Evolutionary conservation across 169 alveolate species (phyloP).

Genomic region (Perkinsus chesapeaki): DNA sequence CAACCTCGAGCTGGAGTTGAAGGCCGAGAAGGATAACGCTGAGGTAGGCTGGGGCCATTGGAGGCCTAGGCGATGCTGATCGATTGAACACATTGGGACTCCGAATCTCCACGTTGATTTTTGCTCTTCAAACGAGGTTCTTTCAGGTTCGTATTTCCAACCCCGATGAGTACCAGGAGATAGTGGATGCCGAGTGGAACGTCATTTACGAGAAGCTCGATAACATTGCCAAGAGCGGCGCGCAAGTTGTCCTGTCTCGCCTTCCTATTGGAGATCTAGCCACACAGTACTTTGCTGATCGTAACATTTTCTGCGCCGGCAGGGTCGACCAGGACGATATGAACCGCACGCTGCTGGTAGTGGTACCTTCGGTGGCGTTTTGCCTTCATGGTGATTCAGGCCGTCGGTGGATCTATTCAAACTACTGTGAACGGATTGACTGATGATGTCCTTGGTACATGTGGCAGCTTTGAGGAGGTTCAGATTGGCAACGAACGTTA

Average conservation of each 20-base stretch:
- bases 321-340: constrained; percentile 92
- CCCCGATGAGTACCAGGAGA: constrained; percentile 84
- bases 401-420: constrained; percentile 91
- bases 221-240: constrained; percentile 81
- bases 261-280: constrained; percentile 98
- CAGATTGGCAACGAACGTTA: constrained; percentile 95
- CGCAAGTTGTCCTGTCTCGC: constrained; percentile 83
- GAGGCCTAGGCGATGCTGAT: too few relatives aligned
- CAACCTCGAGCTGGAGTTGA: constrained; percentile 91
- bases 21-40: constrained; percentile 98
- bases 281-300: constrained; percentile 96
- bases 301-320: constrained; percentile 92
- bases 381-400: constrained; percentile 32
- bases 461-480: constrained; percentile 91
- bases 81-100: too few relatives aligned
- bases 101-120: too few relatives aligned
- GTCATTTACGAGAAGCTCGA: constrained; percentile 89
- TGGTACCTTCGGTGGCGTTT: neutral
- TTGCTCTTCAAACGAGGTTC: too few relatives aligned
- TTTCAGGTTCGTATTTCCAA: constrained; percentile 7
- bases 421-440: constrained; percentile 86
- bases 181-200: constrained; percentile 97
- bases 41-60: constrained; percentile 81
- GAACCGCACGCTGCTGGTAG: constrained; percentile 10
- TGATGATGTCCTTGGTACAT: constrained; percentile 74